Evolutionary conservation across 2,329 filamentous ascomycete genomes (phyloP).

Genomic region (Sporothrix brunneoviolacea): DNA sequence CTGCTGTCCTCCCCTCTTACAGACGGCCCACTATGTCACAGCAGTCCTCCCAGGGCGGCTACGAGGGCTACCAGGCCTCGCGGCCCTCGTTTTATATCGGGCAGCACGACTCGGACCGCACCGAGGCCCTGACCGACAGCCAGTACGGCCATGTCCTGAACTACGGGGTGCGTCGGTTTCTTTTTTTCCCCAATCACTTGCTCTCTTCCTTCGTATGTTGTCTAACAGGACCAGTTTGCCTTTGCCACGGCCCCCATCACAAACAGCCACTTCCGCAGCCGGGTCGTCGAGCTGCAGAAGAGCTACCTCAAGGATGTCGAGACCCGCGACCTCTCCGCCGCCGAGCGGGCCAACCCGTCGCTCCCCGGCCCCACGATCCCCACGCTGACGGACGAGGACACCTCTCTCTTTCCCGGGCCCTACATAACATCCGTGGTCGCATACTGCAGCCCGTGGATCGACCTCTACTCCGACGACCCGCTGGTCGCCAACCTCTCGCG

Average conservation of each 20-base stretch:
- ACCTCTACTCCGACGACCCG: conserved; percentile 76
- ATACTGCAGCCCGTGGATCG: conserved; percentile 86
- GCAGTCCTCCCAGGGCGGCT: conserved; percentile 16
- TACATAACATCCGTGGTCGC: conserved; percentile 68
- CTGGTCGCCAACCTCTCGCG: conserved; percentile 79
- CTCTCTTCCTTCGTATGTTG: neutral
- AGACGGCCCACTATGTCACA: neutral
- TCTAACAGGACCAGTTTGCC: conserved; percentile 52
- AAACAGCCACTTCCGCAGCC: conserved; percentile 62
- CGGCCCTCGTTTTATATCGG: conserved; percentile 58
- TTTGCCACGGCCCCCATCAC: conserved; percentile 76
- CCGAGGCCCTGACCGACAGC: conserved; percentile 53
- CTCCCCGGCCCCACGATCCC: conserved; percentile 52
- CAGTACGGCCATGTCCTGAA: conserved; percentile 63
- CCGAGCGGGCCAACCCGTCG: conserved; percentile 37
- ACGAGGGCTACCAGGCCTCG: conserved; percentile 23
- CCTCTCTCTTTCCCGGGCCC: conserved; percentile 61
- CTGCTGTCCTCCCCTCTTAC: neutral
- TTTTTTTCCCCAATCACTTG: conserved; percentile 16
- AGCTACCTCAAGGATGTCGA: conserved; percentile 43
- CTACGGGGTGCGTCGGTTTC: conserved; percentile 47
- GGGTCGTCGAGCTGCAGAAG: conserved; percentile 57
- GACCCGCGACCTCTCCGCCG: conserved; percentile 27
- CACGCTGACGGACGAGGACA: conserved; percentile 74
- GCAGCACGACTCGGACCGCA: conserved; percentile 62